These are phyloP conservation scores for Xylaria telfairii DNA, from an alignment of 495 filamentous ascomycete genomes.

Conservation along the genomic window DNA sequence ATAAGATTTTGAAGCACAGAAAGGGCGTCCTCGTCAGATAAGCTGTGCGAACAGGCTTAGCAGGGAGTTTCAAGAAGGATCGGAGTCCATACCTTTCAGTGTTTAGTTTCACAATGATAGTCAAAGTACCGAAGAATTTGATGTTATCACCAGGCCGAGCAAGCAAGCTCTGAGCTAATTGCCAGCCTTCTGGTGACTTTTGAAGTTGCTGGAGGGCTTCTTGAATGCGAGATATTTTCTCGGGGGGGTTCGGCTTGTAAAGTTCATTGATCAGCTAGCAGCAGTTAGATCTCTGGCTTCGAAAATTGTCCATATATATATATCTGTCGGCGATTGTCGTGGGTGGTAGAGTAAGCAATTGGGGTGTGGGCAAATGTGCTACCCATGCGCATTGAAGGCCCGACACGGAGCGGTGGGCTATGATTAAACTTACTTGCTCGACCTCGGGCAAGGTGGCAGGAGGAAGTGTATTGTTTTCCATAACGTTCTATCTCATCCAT, in stretches of 20 bases:
- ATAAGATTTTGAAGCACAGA: constrained; percentile 74
- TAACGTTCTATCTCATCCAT: constrained; percentile 35
- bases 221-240: constrained; percentile 71
- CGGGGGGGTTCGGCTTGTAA: constrained; percentile 70
- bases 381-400: neutral
- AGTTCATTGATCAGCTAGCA: constrained; percentile 66
- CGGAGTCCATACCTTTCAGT: constrained; percentile 67
- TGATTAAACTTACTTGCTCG: constrained; percentile 32
- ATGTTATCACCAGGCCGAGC: constrained; percentile 68
- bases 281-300: constrained; percentile 23
- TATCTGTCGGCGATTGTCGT: constrained; percentile 25
- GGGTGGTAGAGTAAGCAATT: constrained; percentile 11
- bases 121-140: constrained; percentile 92
- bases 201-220: constrained; percentile 79
- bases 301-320: constrained; percentile 18
- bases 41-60: constrained; percentile 50
- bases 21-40: constrained; percentile 65
- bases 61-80: neutral
- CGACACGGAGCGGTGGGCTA: neutral
- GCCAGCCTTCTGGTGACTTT: constrained; percentile 80
- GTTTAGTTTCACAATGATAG: constrained; percentile 91
- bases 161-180: constrained; percentile 77
- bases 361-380: neutral
- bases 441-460: constrained; percentile 37
- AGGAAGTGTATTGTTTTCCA: constrained; percentile 33